These are phyloP conservation scores for Hydnomerulius pinastri DNA, from an alignment of 768 basidiomycete genomes.

Conservation along the genomic window DNA sequence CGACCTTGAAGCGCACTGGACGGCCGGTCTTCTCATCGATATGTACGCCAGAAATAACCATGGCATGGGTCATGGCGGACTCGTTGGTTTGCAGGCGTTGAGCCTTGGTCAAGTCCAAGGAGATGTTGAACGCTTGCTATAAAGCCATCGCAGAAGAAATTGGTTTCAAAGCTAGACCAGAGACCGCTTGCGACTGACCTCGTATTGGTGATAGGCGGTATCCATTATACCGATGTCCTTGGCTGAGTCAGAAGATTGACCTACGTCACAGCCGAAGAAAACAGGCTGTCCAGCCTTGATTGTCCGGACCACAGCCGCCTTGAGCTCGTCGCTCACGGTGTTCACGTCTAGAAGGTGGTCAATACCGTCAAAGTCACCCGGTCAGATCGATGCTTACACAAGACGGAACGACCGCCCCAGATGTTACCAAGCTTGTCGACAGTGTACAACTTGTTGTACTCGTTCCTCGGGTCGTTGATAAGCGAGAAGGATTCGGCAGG, in stretches of 20 bases:
- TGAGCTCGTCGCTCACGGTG: conserved; percentile 80
- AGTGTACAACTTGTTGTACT: conserved; percentile 80
- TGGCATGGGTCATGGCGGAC: conserved; percentile 90
- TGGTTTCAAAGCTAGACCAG: neutral
- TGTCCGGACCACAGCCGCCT: conserved; percentile 78
- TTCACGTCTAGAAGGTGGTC: conserved; percentile 69
- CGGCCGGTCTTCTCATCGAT: conserved; percentile 67
- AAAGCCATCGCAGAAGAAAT: conserved; percentile 2
- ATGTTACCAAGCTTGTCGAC: conserved; percentile 93
- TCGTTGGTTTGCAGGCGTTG: conserved; percentile 82
- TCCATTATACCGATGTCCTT: conserved; percentile 80
- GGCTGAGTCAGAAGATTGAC: conserved; percentile 71
- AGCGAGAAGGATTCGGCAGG: conserved; percentile 84
- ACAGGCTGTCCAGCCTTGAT: conserved; percentile 88
- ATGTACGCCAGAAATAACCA: conserved; percentile 89
- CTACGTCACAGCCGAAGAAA: conserved; percentile 97
- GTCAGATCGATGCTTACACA: conserved; percentile 55
- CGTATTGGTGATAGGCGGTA: conserved; percentile 76
- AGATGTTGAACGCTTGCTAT: conserved; percentile 87
- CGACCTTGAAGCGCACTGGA: conserved; percentile 91
- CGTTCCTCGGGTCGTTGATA: conserved; percentile 92
- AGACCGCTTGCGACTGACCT: conserved; percentile 41
- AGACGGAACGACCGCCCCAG: conserved; percentile 82
- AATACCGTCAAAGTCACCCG: neutral
- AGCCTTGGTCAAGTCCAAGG: conserved; percentile 79